Base-by-base conservation (phyloP, 441 rosid genomes). In the Iberis amara region DNA sequence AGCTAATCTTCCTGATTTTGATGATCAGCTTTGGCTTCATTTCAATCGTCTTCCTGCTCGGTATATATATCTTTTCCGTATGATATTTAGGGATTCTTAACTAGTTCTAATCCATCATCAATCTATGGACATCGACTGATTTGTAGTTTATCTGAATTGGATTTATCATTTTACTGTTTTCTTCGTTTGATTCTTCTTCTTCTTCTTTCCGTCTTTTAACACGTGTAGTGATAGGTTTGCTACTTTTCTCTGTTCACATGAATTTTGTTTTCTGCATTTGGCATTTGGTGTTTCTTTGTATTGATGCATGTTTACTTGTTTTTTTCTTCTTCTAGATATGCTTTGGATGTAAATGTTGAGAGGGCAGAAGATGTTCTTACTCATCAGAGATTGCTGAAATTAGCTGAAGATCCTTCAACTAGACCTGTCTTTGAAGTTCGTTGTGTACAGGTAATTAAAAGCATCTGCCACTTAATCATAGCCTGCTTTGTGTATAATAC, bases 21-120 rank as follows among this genome's bases (percentile, higher is more conserved):
- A 83, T 35, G 92, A 92, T 79, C 82, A 82, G 67, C 96, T 92
- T 30, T 92, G 96, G 96, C 82, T 81, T 55, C 98, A 92, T 75
- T 88, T 92, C 78, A 76, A 92, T 72, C 95, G 98, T 42, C 80
- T 92, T 27, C 98, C 98, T 54, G 87, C 95, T 52, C 80, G 95
- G 98, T 88, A 64, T 31, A 18, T 0, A 30, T 3, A 30, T 8
- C 11, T 38, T 52, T 23, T 43, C 4, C 8, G 8, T 37, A 36
- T 12, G n/a, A 3, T 32, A 8, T 24, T 5, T 24, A 24, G 2
- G 48, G 48, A 30, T 30, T 30, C 33, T 30, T 30, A 30, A 30
- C 33, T 24, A 24, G 27, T 2, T 24, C 27, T 24, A 2, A 2
- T 24, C 27, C 27, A 24, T 4, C 27, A 24, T 24, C 4, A 4